A percentile compares a stretch with the other conserved stretches of the same genome.
These are phyloP conservation scores for Starmerella bacillaris DNA, from an alignment of 805 yeast species.

Conservation along the genomic window DNA sequence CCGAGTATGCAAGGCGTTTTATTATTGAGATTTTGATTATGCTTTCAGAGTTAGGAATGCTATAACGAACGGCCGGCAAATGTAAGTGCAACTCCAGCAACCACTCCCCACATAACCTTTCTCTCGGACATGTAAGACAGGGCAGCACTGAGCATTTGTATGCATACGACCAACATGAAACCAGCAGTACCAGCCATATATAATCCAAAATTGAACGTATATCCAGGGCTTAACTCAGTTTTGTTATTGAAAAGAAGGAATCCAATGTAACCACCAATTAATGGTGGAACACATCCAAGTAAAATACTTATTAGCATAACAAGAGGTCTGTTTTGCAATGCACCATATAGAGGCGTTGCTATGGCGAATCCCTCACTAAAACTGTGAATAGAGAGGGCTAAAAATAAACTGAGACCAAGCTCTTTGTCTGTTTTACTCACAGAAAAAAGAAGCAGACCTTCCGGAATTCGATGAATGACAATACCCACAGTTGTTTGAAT, in stretches of 20 bases:
- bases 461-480: conserved; percentile 81
- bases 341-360: conserved; percentile 75
- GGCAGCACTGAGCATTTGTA: conserved; percentile 75
- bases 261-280: conserved; percentile 57
- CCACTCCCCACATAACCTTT: conserved; percentile 39
- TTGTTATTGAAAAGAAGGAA: conserved; percentile 17
- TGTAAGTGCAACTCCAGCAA: conserved; percentile 33
- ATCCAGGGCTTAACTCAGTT: conserved; percentile 20
- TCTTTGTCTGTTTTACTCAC: conserved; percentile 50
- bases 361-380: conserved; percentile 87
- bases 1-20: too few species aligned
- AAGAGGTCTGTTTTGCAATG: conserved; percentile 40
- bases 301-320: conserved; percentile 50
- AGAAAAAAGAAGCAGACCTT: conserved; percentile 76
- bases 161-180: conserved; percentile 58
- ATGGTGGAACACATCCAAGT: conserved; percentile 74
- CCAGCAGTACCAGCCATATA: conserved; percentile 66
- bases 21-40: too few species aligned
- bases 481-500: conserved; percentile 78
- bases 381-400: conserved; percentile 76
- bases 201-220: conserved; percentile 35
- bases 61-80: conserved; percentile 8
- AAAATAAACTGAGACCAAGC: conserved; percentile 62
- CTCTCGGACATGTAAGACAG: conserved; percentile 53
- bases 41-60: too few species aligned